phyloP scores from a whole-genome alignment of 2,329 filamentous ascomycete species.

The Cytospora piceicola region DNA sequence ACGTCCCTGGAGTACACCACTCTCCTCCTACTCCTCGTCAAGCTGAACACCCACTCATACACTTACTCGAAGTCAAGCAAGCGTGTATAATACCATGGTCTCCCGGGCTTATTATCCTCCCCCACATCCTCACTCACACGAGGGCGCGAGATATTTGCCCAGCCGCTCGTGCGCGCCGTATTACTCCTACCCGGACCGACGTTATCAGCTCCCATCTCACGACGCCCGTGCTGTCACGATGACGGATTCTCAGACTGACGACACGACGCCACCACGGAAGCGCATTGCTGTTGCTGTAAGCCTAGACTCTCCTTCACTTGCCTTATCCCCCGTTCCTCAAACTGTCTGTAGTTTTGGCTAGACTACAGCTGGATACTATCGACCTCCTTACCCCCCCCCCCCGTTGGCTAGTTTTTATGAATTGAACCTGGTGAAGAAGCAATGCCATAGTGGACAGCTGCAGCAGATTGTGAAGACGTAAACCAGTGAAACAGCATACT shows the following conservation, averaged over 20 bases:
- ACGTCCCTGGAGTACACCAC: slow-evolving; percentile 6
- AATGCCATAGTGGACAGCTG: slow-evolving; percentile 2
- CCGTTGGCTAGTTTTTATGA: neutral
- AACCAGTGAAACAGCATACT: slow-evolving; percentile 6
- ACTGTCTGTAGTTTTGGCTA: neutral
- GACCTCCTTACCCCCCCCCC: neutral
- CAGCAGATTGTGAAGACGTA: slow-evolving; percentile 10
- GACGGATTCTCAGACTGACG: slow-evolving; percentile 47
- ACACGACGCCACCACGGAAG: slow-evolving; percentile 55
- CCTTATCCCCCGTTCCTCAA: neutral
- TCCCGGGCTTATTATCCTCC: slow-evolving; percentile 45
- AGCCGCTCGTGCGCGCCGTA: slow-evolving; percentile 46
- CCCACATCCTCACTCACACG: slow-evolving; percentile 33
- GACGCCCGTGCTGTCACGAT: slow-evolving; percentile 45
- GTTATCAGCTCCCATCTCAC: slow-evolving; percentile 43
- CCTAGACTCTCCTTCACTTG: slow-evolving; percentile 20
- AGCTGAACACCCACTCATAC: slow-evolving; percentile 7
- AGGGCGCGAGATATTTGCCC: slow-evolving; percentile 44
- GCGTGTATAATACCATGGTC: slow-evolving; percentile 44
- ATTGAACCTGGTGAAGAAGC: neutral
- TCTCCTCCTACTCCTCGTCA: neutral
- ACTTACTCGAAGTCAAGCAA: neutral
- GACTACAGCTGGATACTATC: neutral
- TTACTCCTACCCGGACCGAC: slow-evolving; percentile 42
- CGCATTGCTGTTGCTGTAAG: slow-evolving; percentile 64